phyloP scores from a whole-genome alignment of 2,329 filamentous ascomycete species.

The Fusarium sacchari region DNA sequence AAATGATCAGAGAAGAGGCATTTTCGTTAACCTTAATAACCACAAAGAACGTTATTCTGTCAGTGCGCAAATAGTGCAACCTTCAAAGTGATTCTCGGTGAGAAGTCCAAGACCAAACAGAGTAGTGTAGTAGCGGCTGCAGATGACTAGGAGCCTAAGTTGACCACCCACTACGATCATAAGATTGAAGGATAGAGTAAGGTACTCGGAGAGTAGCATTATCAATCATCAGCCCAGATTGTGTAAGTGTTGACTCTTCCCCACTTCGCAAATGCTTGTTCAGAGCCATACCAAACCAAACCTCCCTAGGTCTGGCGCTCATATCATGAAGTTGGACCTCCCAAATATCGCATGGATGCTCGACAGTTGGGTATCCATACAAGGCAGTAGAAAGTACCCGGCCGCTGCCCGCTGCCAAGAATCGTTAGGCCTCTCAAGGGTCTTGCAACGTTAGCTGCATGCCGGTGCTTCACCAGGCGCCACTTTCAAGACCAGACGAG shows the following conservation, averaged over 20 bases:
- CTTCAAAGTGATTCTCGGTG: neutral
- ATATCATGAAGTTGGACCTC: slow-evolving; percentile 20
- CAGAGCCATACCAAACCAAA: slow-evolving; percentile 6
- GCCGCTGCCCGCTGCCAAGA: slow-evolving; percentile 14
- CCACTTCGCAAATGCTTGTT: slow-evolving; percentile 29
- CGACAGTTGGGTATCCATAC: slow-evolving; percentile 5
- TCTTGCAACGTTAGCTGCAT: slow-evolving; percentile 27
- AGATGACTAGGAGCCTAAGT: neutral
- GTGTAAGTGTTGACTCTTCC: slow-evolving; percentile 1
- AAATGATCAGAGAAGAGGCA: neutral
- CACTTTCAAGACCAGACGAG: slow-evolving; percentile 2
- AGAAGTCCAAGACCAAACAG: neutral
- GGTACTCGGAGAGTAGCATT: neutral
- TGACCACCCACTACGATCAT: slow-evolving; percentile 1
- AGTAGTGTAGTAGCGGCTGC: neutral
- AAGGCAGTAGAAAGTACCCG: slow-evolving; percentile 1
- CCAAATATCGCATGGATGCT: slow-evolving; percentile 19
- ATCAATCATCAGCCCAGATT: slow-evolving; percentile 34
- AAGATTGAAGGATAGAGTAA: neutral
- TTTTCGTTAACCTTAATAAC: neutral
- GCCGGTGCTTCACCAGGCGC: slow-evolving; percentile 1
- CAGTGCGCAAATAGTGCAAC: neutral
- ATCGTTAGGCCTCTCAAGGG: slow-evolving; percentile 26
- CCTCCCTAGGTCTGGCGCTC: slow-evolving; percentile 4
- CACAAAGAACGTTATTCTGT: neutral